phyloP scores from a whole-genome alignment of 2,329 filamentous ascomycete genomes.

The Hypomyces perniciosus region DNA sequence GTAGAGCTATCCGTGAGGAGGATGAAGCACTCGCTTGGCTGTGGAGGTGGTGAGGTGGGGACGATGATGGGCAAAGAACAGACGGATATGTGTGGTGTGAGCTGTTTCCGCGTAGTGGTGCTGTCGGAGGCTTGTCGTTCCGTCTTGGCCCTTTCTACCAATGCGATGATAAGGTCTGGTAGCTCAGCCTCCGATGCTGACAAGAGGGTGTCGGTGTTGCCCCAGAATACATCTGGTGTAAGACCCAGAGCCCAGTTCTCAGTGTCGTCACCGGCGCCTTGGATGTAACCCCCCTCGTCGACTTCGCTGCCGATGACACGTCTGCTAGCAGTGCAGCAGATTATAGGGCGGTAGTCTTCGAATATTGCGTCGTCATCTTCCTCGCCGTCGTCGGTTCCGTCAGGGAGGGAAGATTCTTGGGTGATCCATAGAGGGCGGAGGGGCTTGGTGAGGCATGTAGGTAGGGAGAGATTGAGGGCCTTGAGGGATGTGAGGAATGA shows the following conservation, averaged over 20 bases:
- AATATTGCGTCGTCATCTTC: conserved; percentile 32
- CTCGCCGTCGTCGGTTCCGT: background rate
- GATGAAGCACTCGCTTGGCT: conserved; percentile 32
- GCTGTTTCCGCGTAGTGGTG: conserved; percentile 16
- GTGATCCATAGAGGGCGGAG: conserved; percentile 77
- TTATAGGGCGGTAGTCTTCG: conserved; percentile 60
- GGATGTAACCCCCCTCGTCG: conserved; percentile 67
- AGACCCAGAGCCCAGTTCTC: conserved; percentile 87
- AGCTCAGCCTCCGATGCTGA: conserved; percentile 59
- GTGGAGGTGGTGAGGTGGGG: background rate
- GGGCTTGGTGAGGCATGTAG: conserved; percentile 58
- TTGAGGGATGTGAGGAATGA: conserved; percentile 47
- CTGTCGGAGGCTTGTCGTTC: conserved; percentile 6
- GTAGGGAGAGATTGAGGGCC: conserved; percentile 54
- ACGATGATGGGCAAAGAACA: conserved; percentile 26
- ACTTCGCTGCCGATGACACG: conserved; percentile 61
- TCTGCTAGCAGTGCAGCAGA: conserved; percentile 81
- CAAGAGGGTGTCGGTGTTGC: conserved; percentile 55
- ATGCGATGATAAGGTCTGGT: conserved; percentile 40
- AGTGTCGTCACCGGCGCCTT: conserved; percentile 90
- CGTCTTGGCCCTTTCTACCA: conserved; percentile 32
- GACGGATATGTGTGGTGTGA: conserved; percentile 34
- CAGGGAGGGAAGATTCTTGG: conserved; percentile 50
- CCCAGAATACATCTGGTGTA: conserved; percentile 76
- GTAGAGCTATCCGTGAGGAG: conserved; percentile 38